phyloP scores from a whole-genome alignment of 257 asterid genomes.

The Salvia rosmarinus region DNA sequence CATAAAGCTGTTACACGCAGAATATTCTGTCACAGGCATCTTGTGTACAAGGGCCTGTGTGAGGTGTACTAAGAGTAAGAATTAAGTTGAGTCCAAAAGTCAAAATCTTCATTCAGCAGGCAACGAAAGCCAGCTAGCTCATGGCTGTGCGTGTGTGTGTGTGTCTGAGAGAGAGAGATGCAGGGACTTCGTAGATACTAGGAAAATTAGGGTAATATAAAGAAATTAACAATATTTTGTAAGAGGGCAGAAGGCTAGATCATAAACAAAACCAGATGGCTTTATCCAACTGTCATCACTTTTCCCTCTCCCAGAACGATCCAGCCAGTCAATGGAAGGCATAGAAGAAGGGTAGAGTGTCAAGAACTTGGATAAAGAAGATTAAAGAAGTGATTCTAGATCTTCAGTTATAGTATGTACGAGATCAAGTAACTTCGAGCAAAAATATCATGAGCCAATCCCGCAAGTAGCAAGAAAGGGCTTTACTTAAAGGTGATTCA shows the following conservation, averaged over 20 bases:
- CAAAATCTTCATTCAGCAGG: not conserved
- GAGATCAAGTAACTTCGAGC: conserved; percentile 8
- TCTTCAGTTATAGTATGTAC: not conserved
- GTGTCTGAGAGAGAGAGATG: not conserved
- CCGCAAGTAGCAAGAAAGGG: not conserved
- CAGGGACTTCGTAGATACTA: not conserved
- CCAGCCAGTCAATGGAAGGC: not conserved
- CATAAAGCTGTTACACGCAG: not conserved
- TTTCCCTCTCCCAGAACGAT: not conserved
- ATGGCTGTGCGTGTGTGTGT: not conserved
- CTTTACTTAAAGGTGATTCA: not conserved
- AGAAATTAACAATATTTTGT: not conserved
- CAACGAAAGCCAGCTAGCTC: not conserved
- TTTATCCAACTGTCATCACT: not conserved
- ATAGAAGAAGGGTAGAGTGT: not conserved
- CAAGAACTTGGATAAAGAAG: not conserved
- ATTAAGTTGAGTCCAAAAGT: not conserved
- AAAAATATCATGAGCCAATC: not conserved
- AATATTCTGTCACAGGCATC: not conserved
- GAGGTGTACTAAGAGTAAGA: not conserved
- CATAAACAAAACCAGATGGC: not conserved
- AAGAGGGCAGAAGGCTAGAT: not conserved
- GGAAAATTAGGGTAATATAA: not conserved
- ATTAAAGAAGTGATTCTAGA: not conserved
- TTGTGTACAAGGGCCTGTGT: not conserved